A percentile compares a stretch with the other conserved stretches of the same genome.
Evolutionary conservation across 768 basidiomycete species (phyloP).

Genomic region (Lactarius indigo): DNA sequence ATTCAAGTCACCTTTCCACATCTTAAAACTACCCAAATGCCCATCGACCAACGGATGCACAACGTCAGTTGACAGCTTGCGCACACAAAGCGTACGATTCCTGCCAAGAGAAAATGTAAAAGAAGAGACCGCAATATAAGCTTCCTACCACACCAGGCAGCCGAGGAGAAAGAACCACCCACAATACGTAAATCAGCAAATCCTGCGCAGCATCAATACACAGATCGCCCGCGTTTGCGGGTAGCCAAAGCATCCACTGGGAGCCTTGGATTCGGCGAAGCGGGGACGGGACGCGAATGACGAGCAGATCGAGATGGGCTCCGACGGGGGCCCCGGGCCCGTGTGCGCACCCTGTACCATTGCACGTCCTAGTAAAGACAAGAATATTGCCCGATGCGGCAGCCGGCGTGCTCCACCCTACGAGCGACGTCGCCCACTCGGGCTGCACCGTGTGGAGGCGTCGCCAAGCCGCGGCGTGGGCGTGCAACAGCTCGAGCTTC

Average conservation of each 20-base stretch:
- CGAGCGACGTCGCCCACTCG: neutral
- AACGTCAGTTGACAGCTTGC: slow-evolving; percentile 5
- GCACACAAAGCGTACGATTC: neutral
- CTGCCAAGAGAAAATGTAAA: neutral
- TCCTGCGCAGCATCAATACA: slow-evolving; percentile 19
- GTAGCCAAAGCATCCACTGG: slow-evolving; percentile 11
- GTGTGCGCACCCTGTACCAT: neutral
- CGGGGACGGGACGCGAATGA: slow-evolving; percentile 10
- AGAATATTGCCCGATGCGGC: slow-evolving; percentile 13
- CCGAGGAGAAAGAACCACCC: neutral
- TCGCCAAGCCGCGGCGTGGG: slow-evolving; percentile 3
- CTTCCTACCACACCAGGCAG: neutral
- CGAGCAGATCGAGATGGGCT: neutral
- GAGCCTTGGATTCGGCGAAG: slow-evolving; percentile 4
- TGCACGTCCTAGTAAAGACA: slow-evolving; percentile 4
- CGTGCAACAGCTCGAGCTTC: slow-evolving; percentile 5
- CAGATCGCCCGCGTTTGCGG: neutral
- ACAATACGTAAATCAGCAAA: slow-evolving; percentile 13
- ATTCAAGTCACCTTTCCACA: neutral
- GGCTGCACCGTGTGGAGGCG: neutral
- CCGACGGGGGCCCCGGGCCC: neutral
- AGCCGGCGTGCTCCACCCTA: slow-evolving; percentile 8
- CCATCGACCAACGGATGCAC: slow-evolving; percentile 2
- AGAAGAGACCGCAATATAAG: neutral
- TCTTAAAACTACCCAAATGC: neutral